phyloP scores from a whole-genome alignment of 306 rosid species.

The Cucurbita moschata region DNA sequence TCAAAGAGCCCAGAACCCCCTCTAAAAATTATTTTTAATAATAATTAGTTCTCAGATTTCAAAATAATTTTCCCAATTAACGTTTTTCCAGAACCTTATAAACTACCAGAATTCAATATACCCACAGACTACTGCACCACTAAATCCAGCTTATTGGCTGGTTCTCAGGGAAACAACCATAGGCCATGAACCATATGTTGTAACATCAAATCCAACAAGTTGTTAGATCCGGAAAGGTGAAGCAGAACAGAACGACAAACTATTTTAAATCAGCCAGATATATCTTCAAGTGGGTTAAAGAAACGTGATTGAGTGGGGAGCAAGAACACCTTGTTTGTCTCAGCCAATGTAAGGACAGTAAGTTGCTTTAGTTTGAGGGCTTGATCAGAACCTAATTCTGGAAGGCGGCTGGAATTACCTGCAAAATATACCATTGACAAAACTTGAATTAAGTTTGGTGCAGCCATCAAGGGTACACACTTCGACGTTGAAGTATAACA shows the following conservation, averaged over 20 bases:
- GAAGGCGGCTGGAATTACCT: constrained; percentile 55
- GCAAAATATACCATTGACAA: not conserved
- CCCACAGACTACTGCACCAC: not conserved
- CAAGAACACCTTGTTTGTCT: constrained; percentile 55
- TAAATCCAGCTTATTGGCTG: not conserved
- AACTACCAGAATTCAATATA: not conserved
- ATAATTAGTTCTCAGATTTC: not conserved
- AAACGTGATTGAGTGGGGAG: not conserved
- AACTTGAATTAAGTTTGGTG: not conserved
- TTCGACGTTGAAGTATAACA: not conserved
- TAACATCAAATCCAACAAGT: not conserved
- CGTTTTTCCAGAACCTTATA: not conserved
- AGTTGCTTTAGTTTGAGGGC: constrained; percentile 82
- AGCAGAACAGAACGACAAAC: not conserved
- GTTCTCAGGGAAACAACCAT: not conserved
- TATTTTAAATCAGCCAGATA: not conserved
- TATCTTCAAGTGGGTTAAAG: not conserved
- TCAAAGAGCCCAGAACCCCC: not conserved
- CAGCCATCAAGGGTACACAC: not conserved
- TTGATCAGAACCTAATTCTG: constrained; percentile 61
- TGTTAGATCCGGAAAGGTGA: not conserved
- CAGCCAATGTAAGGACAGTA: constrained; percentile 95
- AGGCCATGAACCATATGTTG: not conserved
- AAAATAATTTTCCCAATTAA: not conserved
- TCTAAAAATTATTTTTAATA: not conserved